phyloP scores from a whole-genome alignment of 176 grass and related monocot genomes.

The Carex myosuroides region DNA sequence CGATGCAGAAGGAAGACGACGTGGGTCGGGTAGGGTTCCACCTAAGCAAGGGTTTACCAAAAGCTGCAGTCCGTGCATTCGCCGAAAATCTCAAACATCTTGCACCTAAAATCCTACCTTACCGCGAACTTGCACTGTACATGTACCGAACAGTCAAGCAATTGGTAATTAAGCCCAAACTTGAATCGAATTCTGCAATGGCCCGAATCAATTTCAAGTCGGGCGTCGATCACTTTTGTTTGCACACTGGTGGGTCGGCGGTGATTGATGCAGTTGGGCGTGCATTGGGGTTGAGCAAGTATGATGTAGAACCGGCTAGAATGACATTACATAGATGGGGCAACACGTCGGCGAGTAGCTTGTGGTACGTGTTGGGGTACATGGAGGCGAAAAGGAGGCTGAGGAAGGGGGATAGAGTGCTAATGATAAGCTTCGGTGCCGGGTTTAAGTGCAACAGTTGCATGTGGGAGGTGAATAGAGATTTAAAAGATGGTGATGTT shows the following conservation, averaged over 20 bases:
- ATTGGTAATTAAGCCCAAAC: not conserved
- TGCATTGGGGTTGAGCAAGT: conserved; percentile 38
- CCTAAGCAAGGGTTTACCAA: conserved; percentile 55
- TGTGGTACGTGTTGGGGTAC: conserved; percentile 70
- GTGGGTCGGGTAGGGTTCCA: conserved; percentile 46
- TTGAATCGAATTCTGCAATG: not conserved
- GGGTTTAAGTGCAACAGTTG: conserved; percentile 82
- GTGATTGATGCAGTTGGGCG: conserved; percentile 49
- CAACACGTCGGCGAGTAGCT: conserved; percentile 58
- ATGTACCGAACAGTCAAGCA: not conserved
- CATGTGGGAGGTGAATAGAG: conserved; percentile 51
- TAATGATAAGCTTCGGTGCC: conserved; percentile 64
- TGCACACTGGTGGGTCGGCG: conserved; percentile 53
- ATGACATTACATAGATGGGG: conserved; percentile 78
- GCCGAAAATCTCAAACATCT: conserved; percentile 41
- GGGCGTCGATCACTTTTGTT: conserved; percentile 61
- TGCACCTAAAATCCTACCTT: conserved; percentile 42
- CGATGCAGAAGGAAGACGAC: conserved; percentile 46
- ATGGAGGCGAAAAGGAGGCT: conserved; percentile 61
- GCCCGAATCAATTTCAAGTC: conserved; percentile 43
- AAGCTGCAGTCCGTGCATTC: conserved; percentile 57
- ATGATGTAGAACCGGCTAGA: conserved; percentile 47
- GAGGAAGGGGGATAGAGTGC: conserved; percentile 34
- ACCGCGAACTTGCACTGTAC: conserved; percentile 41
- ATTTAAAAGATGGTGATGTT: conserved; percentile 31